A percentile compares a stretch with the other conserved stretches of the same genome.
phyloP scores from a whole-genome alignment of 495 filamentous ascomycete species.

The Hypoxylon cercidicola region DNA sequence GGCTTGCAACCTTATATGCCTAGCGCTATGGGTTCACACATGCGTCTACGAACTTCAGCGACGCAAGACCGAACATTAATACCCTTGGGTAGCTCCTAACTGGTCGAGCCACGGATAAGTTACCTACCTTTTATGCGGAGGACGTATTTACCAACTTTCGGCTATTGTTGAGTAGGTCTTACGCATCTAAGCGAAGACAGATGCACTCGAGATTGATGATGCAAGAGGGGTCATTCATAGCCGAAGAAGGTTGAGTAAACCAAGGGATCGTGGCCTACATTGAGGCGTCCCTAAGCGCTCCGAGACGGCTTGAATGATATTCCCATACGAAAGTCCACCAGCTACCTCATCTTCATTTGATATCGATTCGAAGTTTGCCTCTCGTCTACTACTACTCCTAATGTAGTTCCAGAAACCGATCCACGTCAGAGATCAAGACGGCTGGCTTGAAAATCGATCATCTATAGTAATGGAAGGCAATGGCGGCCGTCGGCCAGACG shows the following conservation, averaged over 20 bases:
- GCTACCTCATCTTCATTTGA: not conserved
- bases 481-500: constrained; percentile 32
- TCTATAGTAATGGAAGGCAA: constrained; percentile 22
- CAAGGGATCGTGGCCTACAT: constrained; percentile 14
- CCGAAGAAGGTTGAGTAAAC: constrained; percentile 12
- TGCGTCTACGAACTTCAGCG: constrained; percentile 15
- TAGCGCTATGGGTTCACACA: constrained; percentile 6
- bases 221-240: constrained; percentile 37
- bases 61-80: constrained; percentile 29
- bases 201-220: constrained; percentile 18
- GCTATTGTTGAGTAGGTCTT: constrained; percentile 37
- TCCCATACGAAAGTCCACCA: constrained; percentile 2
- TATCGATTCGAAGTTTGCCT: constrained; percentile 1
- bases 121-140: constrained; percentile 37
- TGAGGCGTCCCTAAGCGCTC: not conserved
- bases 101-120: constrained; percentile 36
- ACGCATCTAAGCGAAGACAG: constrained; percentile 33
- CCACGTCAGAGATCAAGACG: not conserved
- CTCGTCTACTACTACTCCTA: not conserved
- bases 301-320: constrained; percentile 1
- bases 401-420: not conserved
- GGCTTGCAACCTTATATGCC: constrained; percentile 7
- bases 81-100: constrained; percentile 37
- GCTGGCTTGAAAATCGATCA: constrained; percentile 12
- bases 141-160: constrained; percentile 39